Conservation (phyloP, 192 early-diverging fungal species). For the Gryganskiella cystojenkinii region DNA sequence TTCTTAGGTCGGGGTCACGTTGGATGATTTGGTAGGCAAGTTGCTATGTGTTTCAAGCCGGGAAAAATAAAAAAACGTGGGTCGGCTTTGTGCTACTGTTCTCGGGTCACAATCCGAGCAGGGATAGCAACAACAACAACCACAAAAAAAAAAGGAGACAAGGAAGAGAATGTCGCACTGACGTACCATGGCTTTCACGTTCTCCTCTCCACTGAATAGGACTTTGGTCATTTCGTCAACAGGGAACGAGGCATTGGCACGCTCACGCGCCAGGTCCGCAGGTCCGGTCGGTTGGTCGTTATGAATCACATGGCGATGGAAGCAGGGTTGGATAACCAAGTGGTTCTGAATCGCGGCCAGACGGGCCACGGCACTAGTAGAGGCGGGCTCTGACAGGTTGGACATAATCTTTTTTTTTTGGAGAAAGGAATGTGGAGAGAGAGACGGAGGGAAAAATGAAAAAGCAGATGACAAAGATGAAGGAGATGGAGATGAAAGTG, state of each 20-base stretch:
- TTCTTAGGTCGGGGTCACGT: slow-evolving; percentile 59
- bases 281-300: slow-evolving; percentile 52
- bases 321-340: slow-evolving; percentile 39
- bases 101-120: neutral
- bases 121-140: neutral
- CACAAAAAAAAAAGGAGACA: neutral
- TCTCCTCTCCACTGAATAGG: slow-evolving; percentile 54
- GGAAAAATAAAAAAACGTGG: neutral
- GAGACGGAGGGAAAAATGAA: neutral
- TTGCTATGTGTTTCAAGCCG: slow-evolving; percentile 5
- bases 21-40: slow-evolving; percentile 60
- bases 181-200: slow-evolving; percentile 54
- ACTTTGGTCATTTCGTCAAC: slow-evolving; percentile 58
- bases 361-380: slow-evolving; percentile 31
- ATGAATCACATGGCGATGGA: slow-evolving; percentile 33
- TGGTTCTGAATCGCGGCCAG: slow-evolving; percentile 47
- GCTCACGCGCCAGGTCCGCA: slow-evolving; percentile 59
- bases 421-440: neutral
- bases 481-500: slow-evolving; percentile 4
- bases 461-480: neutral
- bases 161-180: neutral
- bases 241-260: slow-evolving; percentile 60
- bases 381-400: slow-evolving; percentile 11
- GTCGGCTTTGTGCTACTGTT: neutral
- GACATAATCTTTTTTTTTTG: neutral